A percentile compares a stretch with the other conserved stretches of the same genome.
These are phyloP conservation scores for Candida pseudoglaebosa DNA, from an alignment of 805 yeast species.

Conservation along the genomic window DNA sequence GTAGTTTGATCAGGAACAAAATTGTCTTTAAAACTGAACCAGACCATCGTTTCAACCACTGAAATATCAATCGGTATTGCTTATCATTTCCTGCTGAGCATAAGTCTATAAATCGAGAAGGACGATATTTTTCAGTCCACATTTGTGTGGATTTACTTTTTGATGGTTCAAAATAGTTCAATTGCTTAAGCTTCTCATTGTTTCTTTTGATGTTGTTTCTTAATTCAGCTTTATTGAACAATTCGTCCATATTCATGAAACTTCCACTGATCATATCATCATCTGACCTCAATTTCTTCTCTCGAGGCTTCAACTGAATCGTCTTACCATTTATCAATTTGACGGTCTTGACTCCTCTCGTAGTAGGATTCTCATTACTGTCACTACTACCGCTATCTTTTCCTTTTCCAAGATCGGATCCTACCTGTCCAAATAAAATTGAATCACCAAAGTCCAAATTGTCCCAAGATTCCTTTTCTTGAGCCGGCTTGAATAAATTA, in stretches of 20 bases:
- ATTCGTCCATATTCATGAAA: conserved; percentile 15
- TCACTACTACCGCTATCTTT: not conserved
- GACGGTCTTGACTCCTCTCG: conserved; percentile 11
- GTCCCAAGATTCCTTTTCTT: not conserved
- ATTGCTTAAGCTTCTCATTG: conserved; percentile 6
- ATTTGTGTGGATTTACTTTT: conserved; percentile 11
- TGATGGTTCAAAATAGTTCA: conserved; percentile 2
- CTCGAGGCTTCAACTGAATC: conserved; percentile 12
- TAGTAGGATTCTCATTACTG: not conserved
- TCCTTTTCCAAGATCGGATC: not conserved
- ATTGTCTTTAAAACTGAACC: conserved; percentile 27
- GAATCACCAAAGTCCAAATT: not conserved
- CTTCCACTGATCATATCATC: conserved; percentile 7
- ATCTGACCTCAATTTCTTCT: not conserved
- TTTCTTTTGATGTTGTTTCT: conserved; percentile 15
- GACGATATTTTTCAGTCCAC: conserved; percentile 42
- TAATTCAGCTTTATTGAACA: conserved; percentile 18
- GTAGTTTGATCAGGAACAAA: conserved; percentile 8
- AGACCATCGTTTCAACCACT: conserved; percentile 40
- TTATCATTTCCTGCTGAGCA: conserved; percentile 45
- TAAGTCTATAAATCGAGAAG: conserved; percentile 29
- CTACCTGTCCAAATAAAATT: not conserved
- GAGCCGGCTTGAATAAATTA: conserved; percentile 5
- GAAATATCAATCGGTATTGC: conserved; percentile 34
- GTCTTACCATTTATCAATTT: conserved; percentile 17